Conservation (phyloP, 2,329 filamentous ascomycete species). For the Neocatenulostroma microsporum region DNA sequence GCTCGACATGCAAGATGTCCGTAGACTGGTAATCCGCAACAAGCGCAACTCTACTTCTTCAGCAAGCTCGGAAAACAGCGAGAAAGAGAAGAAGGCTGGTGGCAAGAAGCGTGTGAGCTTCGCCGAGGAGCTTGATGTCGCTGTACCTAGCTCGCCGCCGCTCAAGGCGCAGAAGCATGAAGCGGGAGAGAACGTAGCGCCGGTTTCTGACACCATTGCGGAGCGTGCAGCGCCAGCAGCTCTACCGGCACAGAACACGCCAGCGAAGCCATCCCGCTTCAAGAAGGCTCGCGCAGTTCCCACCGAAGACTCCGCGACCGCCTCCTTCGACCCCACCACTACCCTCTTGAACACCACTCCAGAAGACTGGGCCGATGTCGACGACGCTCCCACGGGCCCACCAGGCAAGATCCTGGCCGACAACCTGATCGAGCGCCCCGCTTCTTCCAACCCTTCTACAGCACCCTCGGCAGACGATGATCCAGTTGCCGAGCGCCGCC, state of each 20-base stretch:
- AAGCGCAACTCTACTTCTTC: constrained; percentile 21
- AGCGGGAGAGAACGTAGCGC: constrained; percentile 15
- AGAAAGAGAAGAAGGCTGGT: constrained; percentile 30
- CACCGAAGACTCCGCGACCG: no score
- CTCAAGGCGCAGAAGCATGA: constrained; percentile 24
- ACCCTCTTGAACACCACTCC: no score
- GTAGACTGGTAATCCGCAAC: constrained; percentile 43
- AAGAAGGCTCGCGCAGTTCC: constrained; percentile 23
- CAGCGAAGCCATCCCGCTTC: constrained; percentile 35
- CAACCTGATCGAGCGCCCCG: constrained; percentile 46
- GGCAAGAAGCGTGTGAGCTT: constrained; percentile 70
- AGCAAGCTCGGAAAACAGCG: constrained; percentile 16
- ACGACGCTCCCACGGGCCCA: constrained; percentile 14
- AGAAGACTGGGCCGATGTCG: constrained; percentile 7
- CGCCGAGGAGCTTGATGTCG: constrained; percentile 64
- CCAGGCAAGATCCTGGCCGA: constrained; percentile 36
- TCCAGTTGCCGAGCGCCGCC: constrained; percentile 61
- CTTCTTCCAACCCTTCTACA: constrained; percentile 11
- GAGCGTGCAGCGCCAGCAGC: constrained; percentile 36
- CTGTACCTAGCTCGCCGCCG: constrained; percentile 36
- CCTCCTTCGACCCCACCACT: no score
- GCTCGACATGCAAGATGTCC: constrained; percentile 49
- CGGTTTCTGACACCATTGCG: constrained; percentile 36
- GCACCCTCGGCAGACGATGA: constrained; percentile 42
- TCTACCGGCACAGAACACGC: constrained; percentile 17